These are phyloP conservation scores for Iris pallida DNA, from an alignment of 116 monocot genomes.

Conservation along the genomic window DNA sequence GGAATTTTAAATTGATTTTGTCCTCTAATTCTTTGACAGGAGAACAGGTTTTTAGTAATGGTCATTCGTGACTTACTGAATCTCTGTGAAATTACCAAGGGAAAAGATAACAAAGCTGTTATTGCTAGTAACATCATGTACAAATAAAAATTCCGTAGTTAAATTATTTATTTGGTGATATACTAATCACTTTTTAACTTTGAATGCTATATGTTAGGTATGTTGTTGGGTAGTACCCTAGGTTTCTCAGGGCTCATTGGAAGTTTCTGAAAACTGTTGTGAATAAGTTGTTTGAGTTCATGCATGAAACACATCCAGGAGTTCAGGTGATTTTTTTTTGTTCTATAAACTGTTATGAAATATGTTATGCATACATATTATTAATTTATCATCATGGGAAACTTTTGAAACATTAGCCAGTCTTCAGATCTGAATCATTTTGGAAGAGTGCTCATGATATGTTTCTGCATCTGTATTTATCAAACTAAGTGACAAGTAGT, in stretches of 20 bases:
- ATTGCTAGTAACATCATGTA: constrained; percentile 99
- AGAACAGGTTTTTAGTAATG: constrained; percentile 98
- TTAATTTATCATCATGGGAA: too few relatives aligned
- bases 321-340: constrained; percentile 63
- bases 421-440: too few relatives aligned
- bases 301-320: constrained; percentile 99
- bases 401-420: too few relatives aligned
- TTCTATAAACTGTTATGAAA: background rate
- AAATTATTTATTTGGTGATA: background rate
- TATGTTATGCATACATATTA: too few relatives aligned
- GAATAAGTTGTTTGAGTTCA: constrained; percentile 98
- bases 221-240: constrained; percentile 98
- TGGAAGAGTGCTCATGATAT: too few relatives aligned
- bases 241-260: constrained; percentile 98
- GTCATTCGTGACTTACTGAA: constrained; percentile 93
- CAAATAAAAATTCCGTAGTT: background rate
- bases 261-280: constrained; percentile 99
- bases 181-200: background rate
- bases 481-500: too few relatives aligned
- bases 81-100: constrained; percentile 98
- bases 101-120: constrained; percentile 99
- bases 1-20: background rate
- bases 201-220: constrained; percentile 49
- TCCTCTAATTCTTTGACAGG: constrained; percentile 33
- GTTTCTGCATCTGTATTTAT: too few relatives aligned